Base-by-base conservation (phyloP, 1,284 basidiomycete genomes). In the Takashimella tepidaria region DNA sequence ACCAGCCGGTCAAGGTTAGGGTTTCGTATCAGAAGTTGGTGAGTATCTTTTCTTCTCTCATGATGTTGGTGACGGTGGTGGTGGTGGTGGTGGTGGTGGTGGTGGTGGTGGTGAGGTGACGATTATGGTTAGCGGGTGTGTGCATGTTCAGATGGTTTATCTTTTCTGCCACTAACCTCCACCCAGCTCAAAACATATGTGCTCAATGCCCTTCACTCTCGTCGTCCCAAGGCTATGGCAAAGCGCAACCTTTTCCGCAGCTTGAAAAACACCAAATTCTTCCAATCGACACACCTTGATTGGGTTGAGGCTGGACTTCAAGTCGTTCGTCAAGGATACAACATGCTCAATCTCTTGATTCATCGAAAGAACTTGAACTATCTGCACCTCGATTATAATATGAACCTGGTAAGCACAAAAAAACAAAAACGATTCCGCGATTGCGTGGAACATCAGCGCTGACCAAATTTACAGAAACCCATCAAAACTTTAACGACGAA, bases 281-380 rank as follows among this genome's bases (percentile, higher is more conserved):
- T 99, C 86, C 96, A 98, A 79, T 90, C 88, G 20, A 98, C 96
- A 5, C 90, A 84, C 60, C 79, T 98, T 64, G 96, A 99, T 76
- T 99, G 96, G 96, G 95, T 99, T 26, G 96, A 99, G 76, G 96
- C 95, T 3, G 96, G 96, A 68, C 79, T 99, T 58, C 96, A 99
- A 77, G 96, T 99, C 52, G 96, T 92, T 78, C 81, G 95, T 62
- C 96, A 99, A 74, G 95, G 95, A 27, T 98, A 97, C 79, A 99
- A 98, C 79, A 98, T 98, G 96, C 80, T 99, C 60, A 98, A 98
- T 76, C 80, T 99, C 27, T 81, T 98, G 57, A 98, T 99, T 66
- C 96, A 98, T 78, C 92, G 96, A 75, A 99, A 98, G 88, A 98
- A 98, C 74, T 77, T 98, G 74, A 98, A 98, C 74, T 97, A 97